Percentiles rank a stretch among this genome's conserved stretches.
phyloP scores from a whole-genome alignment of 1,139 yeast genomes.

The Pichia cactophila region DNA sequence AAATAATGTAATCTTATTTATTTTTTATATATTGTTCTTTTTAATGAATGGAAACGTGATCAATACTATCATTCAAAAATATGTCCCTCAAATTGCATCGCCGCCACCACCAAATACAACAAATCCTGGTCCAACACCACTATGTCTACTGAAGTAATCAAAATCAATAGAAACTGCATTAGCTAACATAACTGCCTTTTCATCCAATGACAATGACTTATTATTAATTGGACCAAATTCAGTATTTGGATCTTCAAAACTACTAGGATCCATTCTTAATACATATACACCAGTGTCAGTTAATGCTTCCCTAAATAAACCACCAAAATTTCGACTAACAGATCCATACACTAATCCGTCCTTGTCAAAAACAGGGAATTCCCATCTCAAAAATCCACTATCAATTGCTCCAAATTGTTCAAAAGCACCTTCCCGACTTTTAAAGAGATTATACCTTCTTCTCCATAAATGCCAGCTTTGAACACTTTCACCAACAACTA shows the following conservation, averaged over 20 bases:
- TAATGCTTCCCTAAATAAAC: slow-evolving; percentile 82
- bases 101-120: slow-evolving; percentile 28
- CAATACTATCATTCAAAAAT: not conserved
- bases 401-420: slow-evolving; percentile 80
- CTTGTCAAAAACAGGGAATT: slow-evolving; percentile 66
- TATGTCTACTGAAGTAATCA: slow-evolving; percentile 89
- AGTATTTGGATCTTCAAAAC: slow-evolving; percentile 44
- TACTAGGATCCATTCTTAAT: slow-evolving; percentile 69
- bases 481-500: slow-evolving; percentile 69
- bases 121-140: slow-evolving; percentile 39
- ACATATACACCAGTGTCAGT: slow-evolving; percentile 94
- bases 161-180: slow-evolving; percentile 89
- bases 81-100: slow-evolving; percentile 6
- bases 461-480: slow-evolving; percentile 97
- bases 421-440: slow-evolving; percentile 36
- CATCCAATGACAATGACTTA: slow-evolving; percentile 53
- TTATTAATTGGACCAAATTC: slow-evolving; percentile 30
- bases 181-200: slow-evolving; percentile 78
- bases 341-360: slow-evolving; percentile 56
- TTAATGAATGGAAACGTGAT: not conserved
- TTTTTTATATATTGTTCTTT: not conserved
- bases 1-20: not conserved
- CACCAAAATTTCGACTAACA: slow-evolving; percentile 92
- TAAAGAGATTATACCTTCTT: slow-evolving; percentile 72
- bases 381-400: slow-evolving; percentile 79